Conservation (phyloP, 1,139 yeast species). For the Debaryomyces coudertii region DNA sequence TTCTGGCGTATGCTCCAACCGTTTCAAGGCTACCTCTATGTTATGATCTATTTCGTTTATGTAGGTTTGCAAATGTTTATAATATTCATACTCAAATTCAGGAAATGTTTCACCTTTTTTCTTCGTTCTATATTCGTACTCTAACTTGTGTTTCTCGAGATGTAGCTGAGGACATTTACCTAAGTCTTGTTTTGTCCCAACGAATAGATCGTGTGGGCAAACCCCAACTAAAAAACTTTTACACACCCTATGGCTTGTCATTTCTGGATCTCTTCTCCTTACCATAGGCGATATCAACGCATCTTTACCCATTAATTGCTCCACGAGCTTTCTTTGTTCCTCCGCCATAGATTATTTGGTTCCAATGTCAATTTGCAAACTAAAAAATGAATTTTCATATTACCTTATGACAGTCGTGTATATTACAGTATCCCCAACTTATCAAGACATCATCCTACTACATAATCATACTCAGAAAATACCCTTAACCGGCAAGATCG, state of each 20-base stretch:
- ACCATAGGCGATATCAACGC: constrained; percentile 43
- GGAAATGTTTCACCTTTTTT: constrained; percentile 61
- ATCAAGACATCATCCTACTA: neutral
- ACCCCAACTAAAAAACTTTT: constrained; percentile 80
- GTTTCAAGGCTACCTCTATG: constrained; percentile 63
- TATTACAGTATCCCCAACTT: neutral
- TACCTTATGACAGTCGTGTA: constrained; percentile 3
- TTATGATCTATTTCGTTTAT: constrained; percentile 70
- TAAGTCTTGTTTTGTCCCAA: constrained; percentile 80
- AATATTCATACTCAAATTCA: constrained; percentile 72
- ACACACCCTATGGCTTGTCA: constrained; percentile 73
- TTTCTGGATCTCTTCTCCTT: constrained; percentile 47
- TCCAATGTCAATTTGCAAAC: neutral
- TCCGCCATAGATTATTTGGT: constrained; percentile 49
- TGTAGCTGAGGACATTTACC: constrained; percentile 84
- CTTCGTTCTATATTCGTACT: constrained; percentile 63
- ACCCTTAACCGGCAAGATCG: too few species aligned
- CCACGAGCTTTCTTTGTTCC: constrained; percentile 76
- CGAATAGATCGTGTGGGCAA: constrained; percentile 87
- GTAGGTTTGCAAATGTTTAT: constrained; percentile 54
- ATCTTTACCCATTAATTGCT: constrained; percentile 81
- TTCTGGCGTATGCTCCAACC: constrained; percentile 78
- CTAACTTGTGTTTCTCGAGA: constrained; percentile 71
- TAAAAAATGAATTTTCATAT: constrained; percentile 3
- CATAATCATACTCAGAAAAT: neutral